Percentiles rank a stretch among this genome's conserved stretches.
phyloP scores from a whole-genome alignment of 2,329 filamentous ascomycete genomes.

The Helotiales sp. region DNA sequence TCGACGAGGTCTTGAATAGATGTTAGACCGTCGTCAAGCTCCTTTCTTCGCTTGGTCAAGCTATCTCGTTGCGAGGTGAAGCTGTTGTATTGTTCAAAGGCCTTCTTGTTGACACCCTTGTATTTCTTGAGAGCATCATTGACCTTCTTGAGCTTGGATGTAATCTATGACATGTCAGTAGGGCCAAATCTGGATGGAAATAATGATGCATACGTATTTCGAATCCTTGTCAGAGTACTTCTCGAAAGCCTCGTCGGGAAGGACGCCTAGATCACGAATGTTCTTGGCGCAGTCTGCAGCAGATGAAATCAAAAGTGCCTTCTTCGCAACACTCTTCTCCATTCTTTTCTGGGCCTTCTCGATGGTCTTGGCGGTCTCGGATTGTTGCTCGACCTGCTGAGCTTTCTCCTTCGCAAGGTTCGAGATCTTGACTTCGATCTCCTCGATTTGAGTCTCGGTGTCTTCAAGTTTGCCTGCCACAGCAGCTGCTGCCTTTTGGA shows the following conservation, averaged over 20 bases:
- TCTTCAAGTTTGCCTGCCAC: slow-evolving; percentile 73
- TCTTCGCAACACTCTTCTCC: slow-evolving; percentile 90
- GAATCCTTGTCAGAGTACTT: slow-evolving; percentile 86
- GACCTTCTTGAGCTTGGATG: slow-evolving; percentile 77
- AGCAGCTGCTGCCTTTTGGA: slow-evolving; percentile 68
- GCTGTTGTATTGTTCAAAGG: slow-evolving; percentile 97
- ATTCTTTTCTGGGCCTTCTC: slow-evolving; percentile 87
- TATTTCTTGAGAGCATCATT: slow-evolving; percentile 95
- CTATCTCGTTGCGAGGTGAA: slow-evolving; percentile 93
- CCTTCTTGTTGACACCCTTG: slow-evolving; percentile 98
- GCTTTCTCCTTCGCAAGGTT: slow-evolving; percentile 53
- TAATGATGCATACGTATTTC: slow-evolving; percentile 63
- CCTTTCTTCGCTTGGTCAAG: slow-evolving; percentile 80
- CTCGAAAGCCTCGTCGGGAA: slow-evolving; percentile 92
- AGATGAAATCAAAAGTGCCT: slow-evolving; percentile 77
- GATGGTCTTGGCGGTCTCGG: slow-evolving; percentile 77
- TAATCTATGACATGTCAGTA: slow-evolving; percentile 33
- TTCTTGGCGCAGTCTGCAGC: slow-evolving; percentile 83
- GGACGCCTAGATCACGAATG: slow-evolving; percentile 88
- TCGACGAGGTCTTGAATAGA: slow-evolving; percentile 93
- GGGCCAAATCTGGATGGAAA: too few species aligned
- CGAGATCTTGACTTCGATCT: slow-evolving; percentile 47
- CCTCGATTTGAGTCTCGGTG: slow-evolving; percentile 75
- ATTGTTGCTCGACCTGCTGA: slow-evolving; percentile 72
- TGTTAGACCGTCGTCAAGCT: slow-evolving; percentile 82